These are phyloP conservation scores for Penicillium sp. DNA, from an alignment of 2,329 filamentous ascomycete genomes.

Conservation along the genomic window DNA sequence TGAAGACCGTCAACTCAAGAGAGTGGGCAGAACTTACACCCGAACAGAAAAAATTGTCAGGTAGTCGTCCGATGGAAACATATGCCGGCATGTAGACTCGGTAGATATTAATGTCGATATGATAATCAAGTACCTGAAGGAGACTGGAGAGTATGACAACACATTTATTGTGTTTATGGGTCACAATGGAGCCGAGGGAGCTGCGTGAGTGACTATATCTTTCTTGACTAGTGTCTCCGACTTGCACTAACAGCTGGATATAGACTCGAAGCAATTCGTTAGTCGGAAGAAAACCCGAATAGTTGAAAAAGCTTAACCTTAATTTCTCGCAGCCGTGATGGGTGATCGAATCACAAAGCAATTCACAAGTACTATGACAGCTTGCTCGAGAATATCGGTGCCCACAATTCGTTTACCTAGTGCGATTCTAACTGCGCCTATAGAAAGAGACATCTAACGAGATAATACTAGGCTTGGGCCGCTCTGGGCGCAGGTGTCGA, in stretches of 20 bases:
- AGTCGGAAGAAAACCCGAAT: slow-evolving; percentile 39
- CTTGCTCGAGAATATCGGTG: slow-evolving; percentile 50
- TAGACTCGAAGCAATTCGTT: slow-evolving; percentile 47
- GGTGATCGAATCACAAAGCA: slow-evolving; percentile 38
- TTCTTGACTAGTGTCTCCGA: neutral
- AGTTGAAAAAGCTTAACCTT: slow-evolving; percentile 18
- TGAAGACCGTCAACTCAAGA: slow-evolving; percentile 45
- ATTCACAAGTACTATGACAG: slow-evolving; percentile 53
- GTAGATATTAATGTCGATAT: slow-evolving; percentile 51
- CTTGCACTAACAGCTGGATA: neutral
- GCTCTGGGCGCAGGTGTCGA: slow-evolving; percentile 53
- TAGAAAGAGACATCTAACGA: neutral
- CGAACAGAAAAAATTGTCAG: slow-evolving; percentile 46
- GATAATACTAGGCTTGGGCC: slow-evolving; percentile 33
- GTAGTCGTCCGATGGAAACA: slow-evolving; percentile 51
- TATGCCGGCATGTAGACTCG: slow-evolving; percentile 54
- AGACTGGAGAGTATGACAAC: slow-evolving; percentile 52
- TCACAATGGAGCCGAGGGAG: slow-evolving; percentile 55
- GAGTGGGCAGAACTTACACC: slow-evolving; percentile 44
- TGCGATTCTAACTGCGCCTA: slow-evolving; percentile 28
- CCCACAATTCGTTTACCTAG: slow-evolving; percentile 52
- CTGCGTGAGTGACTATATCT: slow-evolving; percentile 22
- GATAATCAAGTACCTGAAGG: slow-evolving; percentile 48
- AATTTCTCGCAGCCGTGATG: slow-evolving; percentile 19
- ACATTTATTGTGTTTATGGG: slow-evolving; percentile 56